Base-by-base conservation (phyloP, 129 eudicot genomes). In the Flaveria linearis region DNA sequence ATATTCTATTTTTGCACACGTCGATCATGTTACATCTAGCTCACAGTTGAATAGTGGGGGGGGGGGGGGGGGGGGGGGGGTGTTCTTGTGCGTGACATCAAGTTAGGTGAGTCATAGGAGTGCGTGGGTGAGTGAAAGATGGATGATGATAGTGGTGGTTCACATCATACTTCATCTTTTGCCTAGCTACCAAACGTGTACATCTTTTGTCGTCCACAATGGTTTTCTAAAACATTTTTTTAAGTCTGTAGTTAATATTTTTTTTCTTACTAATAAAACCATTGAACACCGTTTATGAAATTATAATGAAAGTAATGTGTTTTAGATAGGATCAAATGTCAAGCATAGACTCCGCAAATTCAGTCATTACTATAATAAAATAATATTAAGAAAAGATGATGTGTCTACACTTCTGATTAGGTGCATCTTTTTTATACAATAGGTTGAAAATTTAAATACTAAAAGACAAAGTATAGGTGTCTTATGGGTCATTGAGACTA, bases 61-160 rank as follows among this genome's bases (percentile, higher is more conserved):
- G 64, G 53, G 76, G 67, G 60, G 74, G 73, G 60, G 74, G 73
- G 78, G 71, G 33, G 41, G 64, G 64, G 53, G 76, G 67, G 60
- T 68, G 73, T 66, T 56, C 56, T 52, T 55, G 57, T 76, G 74
- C 80, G 52, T 67, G 74, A 76, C 67, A 66, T 67, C 74, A 76
- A 76, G 46, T 52, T 76, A 36, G 80, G 74, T 67, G 73, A 50
- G 46, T 52, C 68, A 76, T 52, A 15, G 49, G 72, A 75, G 63
- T 13, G 64, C n/a, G 73, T 64, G 64, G 39, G 73, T 76, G 80
- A 65, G 67, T 12, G 73, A 76, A 63, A 30, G 36, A 30, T 30
- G 36, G 36, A 30, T 30, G 36, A 30, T 49, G 80, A 76, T 20
- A 18, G 52, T 65, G 73, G 66, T 76, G 42, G 66, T 76, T 51